Evolutionary conservation across 306 rosid genomes (phyloP).

Genomic region (Quercus glauca): DNA sequence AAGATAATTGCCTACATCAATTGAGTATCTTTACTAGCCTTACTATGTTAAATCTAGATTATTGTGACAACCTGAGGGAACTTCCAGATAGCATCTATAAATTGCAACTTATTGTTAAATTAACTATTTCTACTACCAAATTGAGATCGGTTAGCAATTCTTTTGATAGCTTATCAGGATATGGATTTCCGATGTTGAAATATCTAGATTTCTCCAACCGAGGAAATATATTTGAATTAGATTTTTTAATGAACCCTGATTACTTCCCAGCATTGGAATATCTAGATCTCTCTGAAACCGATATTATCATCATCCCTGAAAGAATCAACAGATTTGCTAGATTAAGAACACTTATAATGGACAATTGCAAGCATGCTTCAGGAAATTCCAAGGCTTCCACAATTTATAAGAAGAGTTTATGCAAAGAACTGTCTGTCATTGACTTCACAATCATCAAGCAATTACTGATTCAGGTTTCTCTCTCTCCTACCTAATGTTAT

Average conservation of each 20-base stretch:
- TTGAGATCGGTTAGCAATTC: constrained; percentile 4
- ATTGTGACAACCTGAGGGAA: constrained; percentile 25
- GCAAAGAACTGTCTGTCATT: constrained; percentile 24
- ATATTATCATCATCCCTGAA: constrained; percentile 21
- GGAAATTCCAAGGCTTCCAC: constrained; percentile 27
- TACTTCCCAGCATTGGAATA: constrained; percentile 2
- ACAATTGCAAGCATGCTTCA: constrained; percentile 25
- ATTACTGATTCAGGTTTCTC: constrained; percentile 4
- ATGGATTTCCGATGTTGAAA: constrained; percentile 21
- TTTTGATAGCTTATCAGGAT: constrained; percentile 11
- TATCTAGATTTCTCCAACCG: constrained; percentile 13
- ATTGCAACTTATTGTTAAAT: constrained; percentile 24
- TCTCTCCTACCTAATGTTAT: background rate
- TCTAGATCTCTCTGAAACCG: constrained; percentile 26
- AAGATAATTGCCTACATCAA: constrained; percentile 28
- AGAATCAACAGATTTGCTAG: constrained; percentile 20
- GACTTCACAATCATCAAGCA: constrained; percentile 19
- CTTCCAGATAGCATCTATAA: constrained; percentile 9
- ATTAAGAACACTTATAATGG: constrained; percentile 26
- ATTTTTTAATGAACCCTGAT: constrained; percentile 8
- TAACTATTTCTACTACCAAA: constrained; percentile 21
- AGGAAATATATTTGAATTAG: constrained; percentile 20
- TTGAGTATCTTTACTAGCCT: constrained; percentile 21
- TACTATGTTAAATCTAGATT: constrained; percentile 7
- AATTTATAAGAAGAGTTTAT: constrained; percentile 21